Percentiles rank a stretch among this genome's conserved stretches.
Evolutionary conservation across 2,329 filamentous ascomycete species (phyloP).

Genomic region (Clonostachys rhizophaga): DNA sequence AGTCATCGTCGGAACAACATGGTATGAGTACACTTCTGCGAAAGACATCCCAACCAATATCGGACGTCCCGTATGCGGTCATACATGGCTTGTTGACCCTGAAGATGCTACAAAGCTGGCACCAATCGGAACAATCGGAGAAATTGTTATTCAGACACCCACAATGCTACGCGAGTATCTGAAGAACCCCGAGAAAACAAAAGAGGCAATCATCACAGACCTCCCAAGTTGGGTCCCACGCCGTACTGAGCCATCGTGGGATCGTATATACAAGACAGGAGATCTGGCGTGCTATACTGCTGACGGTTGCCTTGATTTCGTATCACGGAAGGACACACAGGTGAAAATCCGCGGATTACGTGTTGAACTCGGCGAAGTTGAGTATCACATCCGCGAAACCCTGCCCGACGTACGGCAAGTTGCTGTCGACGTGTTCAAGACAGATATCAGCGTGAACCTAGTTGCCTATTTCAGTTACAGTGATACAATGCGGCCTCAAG

Average conservation of each 20-base stretch:
- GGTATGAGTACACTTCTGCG: not conserved
- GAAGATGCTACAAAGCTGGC: conserved; percentile 5
- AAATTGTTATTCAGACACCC: conserved; percentile 18
- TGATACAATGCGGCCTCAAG: not conserved
- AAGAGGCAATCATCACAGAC: conserved; percentile 4
- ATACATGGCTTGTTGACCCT: conserved; percentile 9
- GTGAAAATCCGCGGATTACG: conserved; percentile 49
- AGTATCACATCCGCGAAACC: not conserved
- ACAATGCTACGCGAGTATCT: conserved; percentile 41
- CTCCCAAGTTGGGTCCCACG: not conserved
- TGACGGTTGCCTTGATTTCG: conserved; percentile 1
- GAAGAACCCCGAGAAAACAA: conserved; percentile 22
- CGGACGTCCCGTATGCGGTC: conserved; percentile 2
- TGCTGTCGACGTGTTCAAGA: conserved; percentile 4
- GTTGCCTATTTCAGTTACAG: not conserved
- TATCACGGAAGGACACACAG: conserved; percentile 13
- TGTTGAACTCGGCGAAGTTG: conserved; percentile 29
- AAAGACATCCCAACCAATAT: not conserved
- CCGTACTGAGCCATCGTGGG: no score
- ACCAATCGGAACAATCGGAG: conserved; percentile 5
- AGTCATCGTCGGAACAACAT: conserved; percentile 2
- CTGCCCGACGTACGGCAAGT: not conserved
- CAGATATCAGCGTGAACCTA: not conserved
- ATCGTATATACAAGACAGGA: conserved; percentile 9
- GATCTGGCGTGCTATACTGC: not conserved